Evolutionary conservation across 352 stramenopile species (phyloP).

Genomic region (Hyaloperonospora arabidopsidis): DNA sequence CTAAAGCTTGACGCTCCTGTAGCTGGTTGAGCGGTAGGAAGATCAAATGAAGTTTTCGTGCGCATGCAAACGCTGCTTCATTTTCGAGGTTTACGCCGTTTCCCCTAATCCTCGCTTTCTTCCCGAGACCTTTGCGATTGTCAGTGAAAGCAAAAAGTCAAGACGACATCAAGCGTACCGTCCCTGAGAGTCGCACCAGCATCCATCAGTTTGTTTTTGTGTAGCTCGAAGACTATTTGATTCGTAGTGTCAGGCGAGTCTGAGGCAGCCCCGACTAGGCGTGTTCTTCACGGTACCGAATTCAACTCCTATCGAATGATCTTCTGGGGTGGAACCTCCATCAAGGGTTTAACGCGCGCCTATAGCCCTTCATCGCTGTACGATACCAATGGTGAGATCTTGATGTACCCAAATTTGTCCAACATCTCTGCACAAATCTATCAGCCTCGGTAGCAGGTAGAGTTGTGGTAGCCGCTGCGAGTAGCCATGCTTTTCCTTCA

Average conservation of each 20-base stretch:
- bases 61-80: conserved; percentile 1
- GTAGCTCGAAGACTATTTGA: conserved; percentile 49
- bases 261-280: conserved; percentile 38
- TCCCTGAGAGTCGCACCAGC: conserved; percentile 39
- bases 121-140: conserved; percentile 67
- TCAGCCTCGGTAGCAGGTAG: conserved; percentile 20
- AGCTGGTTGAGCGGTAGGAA: conserved; percentile 24
- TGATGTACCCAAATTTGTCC: conserved; percentile 28
- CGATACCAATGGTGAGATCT: conserved; percentile 84
- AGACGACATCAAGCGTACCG: conserved; percentile 26
- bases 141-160: conserved; percentile 72
- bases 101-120: conserved; percentile 27
- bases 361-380: conserved; percentile 82
- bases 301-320: conserved; percentile 70
- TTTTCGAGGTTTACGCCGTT: too few species aligned
- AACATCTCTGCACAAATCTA: conserved; percentile 35
- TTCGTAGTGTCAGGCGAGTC: conserved; percentile 81
- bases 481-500: conserved; percentile 64
- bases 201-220: conserved; percentile 53
- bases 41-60: conserved; percentile 18
- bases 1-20: conserved; percentile 20
- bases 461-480: conserved; percentile 30
- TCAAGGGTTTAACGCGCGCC: conserved; percentile 22
- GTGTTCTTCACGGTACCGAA: conserved; percentile 90
- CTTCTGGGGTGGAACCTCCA: conserved; percentile 15